phyloP scores from a whole-genome alignment of 2,329 filamentous ascomycete species.

The Fusarium pseudocircinatum region DNA sequence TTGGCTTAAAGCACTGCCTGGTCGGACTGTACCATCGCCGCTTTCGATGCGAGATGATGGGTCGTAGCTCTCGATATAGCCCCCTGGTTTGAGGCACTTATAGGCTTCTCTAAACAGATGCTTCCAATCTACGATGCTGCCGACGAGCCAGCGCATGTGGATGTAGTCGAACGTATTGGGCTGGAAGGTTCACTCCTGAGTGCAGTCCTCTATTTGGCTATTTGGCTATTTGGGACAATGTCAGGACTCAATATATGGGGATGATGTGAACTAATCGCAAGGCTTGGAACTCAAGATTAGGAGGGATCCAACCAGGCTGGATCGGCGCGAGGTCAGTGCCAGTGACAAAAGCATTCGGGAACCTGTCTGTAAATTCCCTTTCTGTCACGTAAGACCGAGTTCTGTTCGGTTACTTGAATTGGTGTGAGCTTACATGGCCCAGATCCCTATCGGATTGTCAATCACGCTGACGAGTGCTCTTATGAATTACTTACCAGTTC shows the following conservation, averaged over 20 bases:
- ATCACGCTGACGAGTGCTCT: rapidly evolving
- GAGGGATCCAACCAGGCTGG: slow-evolving; percentile 1
- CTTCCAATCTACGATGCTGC: background rate
- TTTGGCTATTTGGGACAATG: too few species aligned
- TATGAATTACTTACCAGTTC: background rate
- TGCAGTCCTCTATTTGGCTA: background rate
- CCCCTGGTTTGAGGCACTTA: background rate
- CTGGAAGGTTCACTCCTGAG: background rate
- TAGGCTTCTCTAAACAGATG: background rate
- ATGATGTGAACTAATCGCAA: too few species aligned
- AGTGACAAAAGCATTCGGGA: background rate
- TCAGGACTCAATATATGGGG: too few species aligned
- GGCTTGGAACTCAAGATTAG: background rate
- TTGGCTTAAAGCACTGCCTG: background rate
- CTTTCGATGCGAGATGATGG: background rate
- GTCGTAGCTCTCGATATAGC: slow-evolving; percentile 13
- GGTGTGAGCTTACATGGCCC: background rate
- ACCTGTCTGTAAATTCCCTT: slow-evolving; percentile 6
- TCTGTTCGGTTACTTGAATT: too few species aligned
- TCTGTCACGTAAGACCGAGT: rapidly evolving
- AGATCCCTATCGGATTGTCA: background rate
- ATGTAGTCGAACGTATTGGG: background rate
- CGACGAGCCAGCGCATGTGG: slow-evolving; percentile 8
- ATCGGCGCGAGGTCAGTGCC: slow-evolving; percentile 3
- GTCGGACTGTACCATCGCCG: background rate